Percentiles rank a stretch among this genome's conserved stretches.
These are phyloP conservation scores for Carex littledalei DNA, from an alignment of 176 grass and related monocot species.

Conservation along the genomic window DNA sequence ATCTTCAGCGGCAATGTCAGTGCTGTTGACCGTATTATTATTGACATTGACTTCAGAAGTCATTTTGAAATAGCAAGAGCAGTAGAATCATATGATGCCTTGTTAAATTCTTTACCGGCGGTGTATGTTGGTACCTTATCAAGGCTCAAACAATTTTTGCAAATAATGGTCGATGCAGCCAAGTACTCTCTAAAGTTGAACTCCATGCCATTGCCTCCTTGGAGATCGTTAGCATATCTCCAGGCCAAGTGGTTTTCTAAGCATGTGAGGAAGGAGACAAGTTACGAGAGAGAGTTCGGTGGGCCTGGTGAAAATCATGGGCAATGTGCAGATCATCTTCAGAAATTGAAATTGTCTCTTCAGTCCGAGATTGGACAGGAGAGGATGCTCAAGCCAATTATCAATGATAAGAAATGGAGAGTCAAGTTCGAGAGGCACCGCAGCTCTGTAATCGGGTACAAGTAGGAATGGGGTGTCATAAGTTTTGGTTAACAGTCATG, in stretches of 20 bases:
- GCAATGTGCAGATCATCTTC: slow-evolving; percentile 53
- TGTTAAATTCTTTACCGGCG: slow-evolving; percentile 62
- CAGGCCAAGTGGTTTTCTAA: slow-evolving; percentile 87
- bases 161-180: slow-evolving; percentile 83
- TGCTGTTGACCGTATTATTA: slow-evolving; percentile 48
- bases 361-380: slow-evolving; percentile 13
- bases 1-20: slow-evolving; percentile 9
- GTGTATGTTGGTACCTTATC: slow-evolving; percentile 62
- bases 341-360: slow-evolving; percentile 43
- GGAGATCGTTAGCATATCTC: slow-evolving; percentile 85
- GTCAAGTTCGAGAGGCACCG: slow-evolving; percentile 38
- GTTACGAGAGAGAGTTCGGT: neutral
- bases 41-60: slow-evolving; percentile 90
- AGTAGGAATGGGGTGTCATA: slow-evolving; percentile 1
- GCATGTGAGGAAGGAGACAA: slow-evolving; percentile 43
- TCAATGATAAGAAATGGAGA: slow-evolving; percentile 57
- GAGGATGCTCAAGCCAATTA: slow-evolving; percentile 42
- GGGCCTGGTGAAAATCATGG: slow-evolving; percentile 25
- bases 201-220: slow-evolving; percentile 92
- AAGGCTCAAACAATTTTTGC: slow-evolving; percentile 71
- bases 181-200: slow-evolving; percentile 95
- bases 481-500: neutral
- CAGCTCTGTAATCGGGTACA: slow-evolving; percentile 47
- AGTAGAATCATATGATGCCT: slow-evolving; percentile 56
- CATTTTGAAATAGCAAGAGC: slow-evolving; percentile 97